Evolutionary conservation across 768 basidiomycete species (phyloP).

Genomic region (Kwoniella heveanensis): DNA sequence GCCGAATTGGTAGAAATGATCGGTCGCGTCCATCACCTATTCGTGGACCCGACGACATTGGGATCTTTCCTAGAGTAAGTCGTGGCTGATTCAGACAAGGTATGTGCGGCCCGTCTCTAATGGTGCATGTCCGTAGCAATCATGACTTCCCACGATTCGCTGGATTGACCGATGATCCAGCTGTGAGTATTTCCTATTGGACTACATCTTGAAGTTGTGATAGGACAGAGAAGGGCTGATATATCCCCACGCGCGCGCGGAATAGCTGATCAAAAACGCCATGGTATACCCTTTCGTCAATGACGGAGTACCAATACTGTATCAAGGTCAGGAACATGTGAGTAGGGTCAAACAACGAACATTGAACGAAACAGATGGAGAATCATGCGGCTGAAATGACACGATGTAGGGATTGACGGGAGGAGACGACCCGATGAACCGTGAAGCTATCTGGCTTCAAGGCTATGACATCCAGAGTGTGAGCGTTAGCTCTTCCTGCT

Average conservation of each 20-base stretch:
- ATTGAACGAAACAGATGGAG: not conserved
- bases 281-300: slow-evolving; percentile 54
- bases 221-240: too few species aligned
- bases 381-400: not conserved
- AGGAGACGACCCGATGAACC: slow-evolving; percentile 53
- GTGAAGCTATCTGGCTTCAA: slow-evolving; percentile 52
- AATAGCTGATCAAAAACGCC: slow-evolving; percentile 53
- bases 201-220: too few species aligned
- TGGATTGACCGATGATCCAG: slow-evolving; percentile 36
- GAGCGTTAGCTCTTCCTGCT: not conserved
- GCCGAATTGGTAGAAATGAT: slow-evolving; percentile 48
- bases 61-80: slow-evolving; percentile 55
- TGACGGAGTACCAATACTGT: slow-evolving; percentile 57
- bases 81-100: not conserved
- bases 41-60: slow-evolving; percentile 49
- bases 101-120: not conserved
- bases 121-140: slow-evolving; percentile 31
- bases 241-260: too few species aligned
- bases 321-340: slow-evolving; percentile 51
- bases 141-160: slow-evolving; percentile 53
- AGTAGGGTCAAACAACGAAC: slow-evolving; percentile 1
- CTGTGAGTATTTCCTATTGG: slow-evolving; percentile 25
- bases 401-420: slow-evolving; percentile 45
- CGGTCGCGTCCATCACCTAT: slow-evolving; percentile 35
- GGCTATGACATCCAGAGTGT: slow-evolving; percentile 24